Evolutionary conservation across 768 basidiomycete genomes (phyloP).

Genomic region (Lactarius indigo): DNA sequence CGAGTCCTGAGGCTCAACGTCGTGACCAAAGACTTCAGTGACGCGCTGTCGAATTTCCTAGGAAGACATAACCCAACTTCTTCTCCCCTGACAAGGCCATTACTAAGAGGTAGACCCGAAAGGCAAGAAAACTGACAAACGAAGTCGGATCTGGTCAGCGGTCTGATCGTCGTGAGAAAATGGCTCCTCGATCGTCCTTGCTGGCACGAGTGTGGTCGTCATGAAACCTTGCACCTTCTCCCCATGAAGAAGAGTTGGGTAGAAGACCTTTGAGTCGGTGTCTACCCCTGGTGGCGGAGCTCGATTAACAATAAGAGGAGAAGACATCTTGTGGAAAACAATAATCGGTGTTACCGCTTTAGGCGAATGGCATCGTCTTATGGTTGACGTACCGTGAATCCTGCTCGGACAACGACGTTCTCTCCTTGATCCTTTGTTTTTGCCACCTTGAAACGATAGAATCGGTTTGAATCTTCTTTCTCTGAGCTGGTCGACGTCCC

Average conservation of each 20-base stretch:
- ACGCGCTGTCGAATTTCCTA: background rate
- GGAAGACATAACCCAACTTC: conserved; percentile 13
- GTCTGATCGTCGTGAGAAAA: background rate
- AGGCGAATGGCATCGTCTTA: fast-evolving
- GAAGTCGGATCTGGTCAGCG: background rate
- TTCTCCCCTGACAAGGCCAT: conserved; percentile 1
- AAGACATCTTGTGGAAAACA: background rate
- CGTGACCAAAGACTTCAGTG: background rate
- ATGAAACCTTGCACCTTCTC: conserved; percentile 27
- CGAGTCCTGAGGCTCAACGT: background rate
- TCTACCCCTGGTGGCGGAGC: background rate
- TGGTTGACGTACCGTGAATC: conserved; percentile 42
- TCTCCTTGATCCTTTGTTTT: conserved; percentile 58
- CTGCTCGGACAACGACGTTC: conserved; percentile 39
- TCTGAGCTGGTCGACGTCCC: conserved; percentile 34
- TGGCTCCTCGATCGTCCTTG: background rate
- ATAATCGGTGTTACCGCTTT: background rate
- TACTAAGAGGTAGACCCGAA: background rate
- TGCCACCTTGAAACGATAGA: conserved; percentile 52
- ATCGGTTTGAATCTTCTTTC: conserved; percentile 42
- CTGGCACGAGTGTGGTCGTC: conserved; percentile 4
- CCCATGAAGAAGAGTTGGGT: conserved; percentile 18
- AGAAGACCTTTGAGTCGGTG: background rate
- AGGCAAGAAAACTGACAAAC: background rate
- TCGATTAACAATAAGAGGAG: background rate